phyloP scores from a whole-genome alignment of 768 basidiomycete genomes.

The Dictyophora rubrovolvata region DNA sequence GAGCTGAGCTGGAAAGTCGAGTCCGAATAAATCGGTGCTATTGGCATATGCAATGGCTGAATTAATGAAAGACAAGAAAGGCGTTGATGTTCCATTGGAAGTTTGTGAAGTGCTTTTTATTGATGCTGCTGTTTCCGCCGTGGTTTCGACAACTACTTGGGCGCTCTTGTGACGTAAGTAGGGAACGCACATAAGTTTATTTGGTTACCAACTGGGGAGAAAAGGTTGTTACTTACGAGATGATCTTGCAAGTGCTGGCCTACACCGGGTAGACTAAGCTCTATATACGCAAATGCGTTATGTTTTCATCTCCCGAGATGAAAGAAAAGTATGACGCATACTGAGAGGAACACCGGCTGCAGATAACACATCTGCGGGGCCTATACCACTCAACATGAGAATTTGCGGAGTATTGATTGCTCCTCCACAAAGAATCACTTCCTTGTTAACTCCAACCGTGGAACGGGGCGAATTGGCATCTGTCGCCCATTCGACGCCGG shows the following conservation, averaged over 20 bases:
- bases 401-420: conserved; percentile 44
- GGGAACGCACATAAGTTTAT: not conserved
- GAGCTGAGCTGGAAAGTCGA: conserved; percentile 23
- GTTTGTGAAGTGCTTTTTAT: conserved; percentile 17
- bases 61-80: conserved; percentile 50
- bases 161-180: conserved; percentile 20
- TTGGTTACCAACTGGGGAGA: not conserved
- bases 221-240: conserved; percentile 21
- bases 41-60: conserved; percentile 54
- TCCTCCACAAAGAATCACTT: conserved; percentile 39
- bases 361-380: conserved; percentile 41
- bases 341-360: conserved; percentile 33
- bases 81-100: conserved; percentile 15
- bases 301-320: not conserved
- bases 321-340: conserved; percentile 10
- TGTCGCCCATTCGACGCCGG: conserved; percentile 39
- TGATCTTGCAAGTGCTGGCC: conserved; percentile 54
- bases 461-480: conserved; percentile 21
- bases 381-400: conserved; percentile 48
- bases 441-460: conserved; percentile 47
- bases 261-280: conserved; percentile 45
- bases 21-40: conserved; percentile 34
- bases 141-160: conserved; percentile 28
- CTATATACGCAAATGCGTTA: not conserved
- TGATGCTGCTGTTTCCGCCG: conserved; percentile 27